Evolutionary conservation across 2,329 filamentous ascomycete species (phyloP).

Genomic region (Diaporthe capsici): DNA sequence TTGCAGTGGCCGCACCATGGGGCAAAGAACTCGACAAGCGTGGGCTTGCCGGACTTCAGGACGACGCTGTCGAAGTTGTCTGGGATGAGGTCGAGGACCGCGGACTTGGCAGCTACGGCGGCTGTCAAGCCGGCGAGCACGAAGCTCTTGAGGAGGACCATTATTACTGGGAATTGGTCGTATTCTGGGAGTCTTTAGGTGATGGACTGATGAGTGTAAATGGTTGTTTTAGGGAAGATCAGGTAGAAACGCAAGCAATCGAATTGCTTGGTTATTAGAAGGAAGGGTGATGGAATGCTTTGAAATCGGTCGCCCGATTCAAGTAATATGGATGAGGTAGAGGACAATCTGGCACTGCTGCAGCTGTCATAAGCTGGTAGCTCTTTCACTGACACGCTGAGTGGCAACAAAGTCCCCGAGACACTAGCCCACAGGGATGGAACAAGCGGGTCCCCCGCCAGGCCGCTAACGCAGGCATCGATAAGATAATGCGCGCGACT

Average conservation of each 20-base stretch:
- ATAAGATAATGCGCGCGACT: slow-evolving; percentile 35
- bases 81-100: slow-evolving; percentile 90
- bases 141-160: slow-evolving; percentile 74
- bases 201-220: slow-evolving; percentile 25
- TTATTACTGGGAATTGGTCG: slow-evolving; percentile 49
- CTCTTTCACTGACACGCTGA: slow-evolving; percentile 19
- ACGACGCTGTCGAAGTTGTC: slow-evolving; percentile 93
- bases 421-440: not conserved
- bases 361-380: slow-evolving; percentile 31
- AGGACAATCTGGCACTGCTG: slow-evolving; percentile 40
- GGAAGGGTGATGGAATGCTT: slow-evolving; percentile 47
- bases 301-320: slow-evolving; percentile 49
- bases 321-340: slow-evolving; percentile 22
- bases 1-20: slow-evolving; percentile 99
- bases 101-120: slow-evolving; percentile 77
- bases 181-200: not conserved
- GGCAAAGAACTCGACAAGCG: slow-evolving; percentile 97
- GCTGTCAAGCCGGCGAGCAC: slow-evolving; percentile 69
- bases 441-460: not conserved
- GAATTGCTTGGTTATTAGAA: slow-evolving; percentile 15
- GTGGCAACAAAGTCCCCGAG: slow-evolving; percentile 24
- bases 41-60: slow-evolving; percentile 92
- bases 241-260: slow-evolving; percentile 31
- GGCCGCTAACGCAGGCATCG: not conserved
- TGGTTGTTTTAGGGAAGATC: slow-evolving; percentile 14